These are phyloP conservation scores for Globisporangium parvum DNA, from an alignment of 352 stramenopile species.

Conservation along the genomic window DNA sequence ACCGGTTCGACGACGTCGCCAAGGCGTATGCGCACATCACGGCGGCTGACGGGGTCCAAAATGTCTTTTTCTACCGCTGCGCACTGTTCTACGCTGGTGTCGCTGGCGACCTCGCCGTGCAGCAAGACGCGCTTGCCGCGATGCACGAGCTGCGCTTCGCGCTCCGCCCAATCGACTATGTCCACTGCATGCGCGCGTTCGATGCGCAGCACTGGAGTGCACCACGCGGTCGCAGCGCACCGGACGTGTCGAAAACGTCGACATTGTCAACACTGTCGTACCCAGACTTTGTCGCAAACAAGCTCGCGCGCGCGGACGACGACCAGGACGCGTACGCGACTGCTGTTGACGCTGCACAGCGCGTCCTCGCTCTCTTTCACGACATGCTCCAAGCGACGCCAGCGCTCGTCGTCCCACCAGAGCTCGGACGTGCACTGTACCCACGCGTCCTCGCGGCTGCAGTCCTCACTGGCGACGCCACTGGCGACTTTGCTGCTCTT, in stretches of 20 bases:
- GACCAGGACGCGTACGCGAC: too few relatives aligned
- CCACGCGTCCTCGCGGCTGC: constrained; percentile 6
- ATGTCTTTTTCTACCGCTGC: constrained; percentile 16
- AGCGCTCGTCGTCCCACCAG: not conserved
- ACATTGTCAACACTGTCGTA: not conserved
- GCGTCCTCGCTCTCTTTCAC: constrained; percentile 6
- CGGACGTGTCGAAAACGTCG: not conserved
- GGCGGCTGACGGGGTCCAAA: constrained; percentile 9
- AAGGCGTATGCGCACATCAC: constrained; percentile 4
- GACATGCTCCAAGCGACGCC: not conserved
- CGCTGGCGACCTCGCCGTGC: not conserved
- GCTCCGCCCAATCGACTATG: constrained; percentile 8
- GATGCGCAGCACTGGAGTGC: constrained; percentile 3
- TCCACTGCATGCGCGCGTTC: constrained; percentile 9
- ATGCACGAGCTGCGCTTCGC: constrained; percentile 8
- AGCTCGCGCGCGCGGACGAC: too few relatives aligned
- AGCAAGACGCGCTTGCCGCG: constrained; percentile 1
- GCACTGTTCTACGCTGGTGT: constrained; percentile 7
- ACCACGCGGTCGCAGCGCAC: not conserved
- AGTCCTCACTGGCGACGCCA: constrained; percentile 1
- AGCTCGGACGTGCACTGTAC: constrained; percentile 3
- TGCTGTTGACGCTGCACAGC: not conserved
- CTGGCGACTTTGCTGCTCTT: not conserved
- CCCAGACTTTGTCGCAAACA: not conserved
- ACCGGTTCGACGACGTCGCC: constrained; percentile 1